These are phyloP conservation scores for Neospermospora avenae DNA, from an alignment of 2,329 filamentous ascomycete species.

Conservation along the genomic window DNA sequence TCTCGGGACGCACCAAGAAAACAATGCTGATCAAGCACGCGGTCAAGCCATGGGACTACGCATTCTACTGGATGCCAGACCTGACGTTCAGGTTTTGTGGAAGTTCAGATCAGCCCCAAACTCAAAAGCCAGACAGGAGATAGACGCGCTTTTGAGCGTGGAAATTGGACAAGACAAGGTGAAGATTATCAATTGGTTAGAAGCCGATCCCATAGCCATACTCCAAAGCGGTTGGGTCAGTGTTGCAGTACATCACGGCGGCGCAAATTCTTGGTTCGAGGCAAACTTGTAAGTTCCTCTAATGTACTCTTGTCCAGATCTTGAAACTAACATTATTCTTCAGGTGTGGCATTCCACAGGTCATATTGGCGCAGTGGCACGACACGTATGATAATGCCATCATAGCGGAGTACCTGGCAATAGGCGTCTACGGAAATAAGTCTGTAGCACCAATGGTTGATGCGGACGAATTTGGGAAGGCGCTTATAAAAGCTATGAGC, in stretches of 20 bases:
- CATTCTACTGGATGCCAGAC: background rate
- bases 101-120: background rate
- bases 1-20: background rate
- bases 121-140: background rate
- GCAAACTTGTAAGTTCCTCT: background rate
- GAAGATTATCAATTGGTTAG: background rate
- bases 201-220: background rate
- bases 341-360: background rate
- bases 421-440: background rate
- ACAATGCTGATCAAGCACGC: background rate
- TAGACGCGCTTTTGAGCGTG: background rate
- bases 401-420: background rate
- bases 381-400: background rate
- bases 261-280: background rate
- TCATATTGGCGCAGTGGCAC: background rate
- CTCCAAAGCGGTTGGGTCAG: background rate
- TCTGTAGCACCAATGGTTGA: background rate
- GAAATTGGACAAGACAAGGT: background rate
- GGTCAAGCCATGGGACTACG: background rate
- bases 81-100: background rate
- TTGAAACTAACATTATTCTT: background rate
- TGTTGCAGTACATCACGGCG: background rate
- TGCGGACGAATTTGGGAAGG: background rate
- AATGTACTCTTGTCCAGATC: background rate
- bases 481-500: background rate